Base-by-base conservation (phyloP, 2,329 filamentous ascomycete genomes). In the Cordyceps pruinosa region DNA sequence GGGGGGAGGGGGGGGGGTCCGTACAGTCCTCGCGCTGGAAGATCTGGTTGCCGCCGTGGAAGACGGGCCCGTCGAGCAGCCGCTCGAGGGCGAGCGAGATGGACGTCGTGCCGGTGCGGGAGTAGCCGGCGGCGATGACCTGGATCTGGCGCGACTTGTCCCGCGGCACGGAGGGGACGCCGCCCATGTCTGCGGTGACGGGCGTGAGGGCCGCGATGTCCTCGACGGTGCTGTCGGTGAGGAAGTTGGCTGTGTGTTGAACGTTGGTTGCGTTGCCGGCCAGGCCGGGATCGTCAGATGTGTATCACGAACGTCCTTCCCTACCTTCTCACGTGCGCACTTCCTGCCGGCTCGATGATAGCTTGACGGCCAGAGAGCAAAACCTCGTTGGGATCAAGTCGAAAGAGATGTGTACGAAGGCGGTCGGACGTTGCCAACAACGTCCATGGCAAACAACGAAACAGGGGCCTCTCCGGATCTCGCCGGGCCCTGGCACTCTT, bases 61-160 rank as follows among this genome's bases (percentile, higher is more conserved):
- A 73, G 44, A 76, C 72, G 3, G 78, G 78, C 0, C 75, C 77
- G 37, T 75, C 64, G 6, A 80, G 72, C 4, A 81, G 69, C 57
- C 73, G 75, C 58, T 69, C 71, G 9, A 81, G 66, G 1, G 78
- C 78, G 39, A 73, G 62, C 34, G 73, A 73, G 68, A 79, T 76
- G 25, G 79, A 79, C 10, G 77, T 69, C 1, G 77, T 80, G 15
- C 77, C 78, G 1, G 77, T 80, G 37, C 78, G 71, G 15, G 77
- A 69, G 59, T 71, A 72, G 45, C 72, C 71, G 6, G 73, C 73
- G 23, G 70, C 72, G 57, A 77, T 76, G 56, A 76, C 74, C 60
- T 74, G 66, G 53, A 77, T 61, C 46, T 50, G 63, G 48, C 64
- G 63, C 17, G 63, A 65, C 46, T 59, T 65, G 54, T 72, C 68